phyloP scores from a whole-genome alignment of 225 moss, liverwort and hornwort species.

The Lunularia cruciata region DNA sequence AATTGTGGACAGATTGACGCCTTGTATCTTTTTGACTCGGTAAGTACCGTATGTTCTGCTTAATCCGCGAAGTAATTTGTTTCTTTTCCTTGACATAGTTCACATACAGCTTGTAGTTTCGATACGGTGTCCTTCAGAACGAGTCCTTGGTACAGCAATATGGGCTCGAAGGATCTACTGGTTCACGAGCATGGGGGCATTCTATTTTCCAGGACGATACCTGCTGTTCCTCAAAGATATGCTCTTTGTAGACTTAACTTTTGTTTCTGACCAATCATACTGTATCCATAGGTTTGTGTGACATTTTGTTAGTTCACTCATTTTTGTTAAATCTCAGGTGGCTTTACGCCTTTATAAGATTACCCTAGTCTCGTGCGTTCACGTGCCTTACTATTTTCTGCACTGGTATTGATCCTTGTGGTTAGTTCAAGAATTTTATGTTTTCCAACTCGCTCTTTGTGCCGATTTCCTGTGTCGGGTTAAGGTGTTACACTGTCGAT shows the following conservation, averaged over 20 bases:
- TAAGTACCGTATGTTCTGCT: conserved; percentile 38
- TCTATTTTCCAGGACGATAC: conserved; percentile 31
- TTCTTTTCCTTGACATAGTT: conserved; percentile 30
- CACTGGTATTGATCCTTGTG: too few relatives aligned
- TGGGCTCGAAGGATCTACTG: conserved; percentile 20
- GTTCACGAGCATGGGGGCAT: conserved; percentile 20
- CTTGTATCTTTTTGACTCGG: conserved; percentile 46
- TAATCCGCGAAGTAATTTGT: conserved; percentile 19
- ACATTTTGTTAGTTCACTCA: conserved; percentile 27
- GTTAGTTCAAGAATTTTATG: too few relatives aligned
- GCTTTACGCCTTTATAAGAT: conserved; percentile 27
- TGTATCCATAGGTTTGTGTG: conserved; percentile 45
- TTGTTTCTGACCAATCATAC: conserved; percentile 26
- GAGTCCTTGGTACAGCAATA: conserved; percentile 22
- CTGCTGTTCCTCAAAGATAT: conserved; percentile 35
- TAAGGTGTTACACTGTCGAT: too few relatives aligned
- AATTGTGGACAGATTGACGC: conserved; percentile 31
- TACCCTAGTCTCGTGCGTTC: too few relatives aligned
- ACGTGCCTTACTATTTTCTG: too few relatives aligned
- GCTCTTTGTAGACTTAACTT: conserved; percentile 33
- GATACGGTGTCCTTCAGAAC: conserved; percentile 13
- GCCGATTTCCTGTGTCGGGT: too few relatives aligned
- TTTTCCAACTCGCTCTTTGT: too few relatives aligned
- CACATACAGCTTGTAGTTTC: conserved; percentile 27
- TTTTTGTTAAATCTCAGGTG: conserved; percentile 28